A percentile compares a stretch with the other conserved stretches of the same genome.
Conservation (phyloP, 2,329 filamentous ascomycete species). For the Rhynchosporium secalis region DNA sequence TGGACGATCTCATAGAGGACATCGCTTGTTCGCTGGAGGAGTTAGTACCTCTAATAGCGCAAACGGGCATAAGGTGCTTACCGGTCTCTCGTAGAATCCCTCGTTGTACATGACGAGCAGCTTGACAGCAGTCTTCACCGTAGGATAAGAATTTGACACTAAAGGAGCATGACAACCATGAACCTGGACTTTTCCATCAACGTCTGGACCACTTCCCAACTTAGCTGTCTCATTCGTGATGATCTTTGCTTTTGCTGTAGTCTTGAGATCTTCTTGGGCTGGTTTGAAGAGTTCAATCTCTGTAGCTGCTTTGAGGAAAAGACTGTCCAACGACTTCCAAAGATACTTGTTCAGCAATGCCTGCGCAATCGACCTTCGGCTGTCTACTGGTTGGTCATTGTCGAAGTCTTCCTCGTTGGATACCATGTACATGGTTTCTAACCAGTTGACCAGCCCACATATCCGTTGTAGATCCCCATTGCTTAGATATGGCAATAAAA, state of each 20-base stretch:
- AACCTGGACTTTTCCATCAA: slow-evolving; percentile 34
- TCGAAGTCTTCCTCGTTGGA: slow-evolving; percentile 33
- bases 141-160: slow-evolving; percentile 58
- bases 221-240: slow-evolving; percentile 47
- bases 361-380: slow-evolving; percentile 32
- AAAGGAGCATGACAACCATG: slow-evolving; percentile 58
- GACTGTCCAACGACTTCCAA: slow-evolving; percentile 36
- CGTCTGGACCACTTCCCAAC: neutral
- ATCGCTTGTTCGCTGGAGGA: slow-evolving; percentile 44
- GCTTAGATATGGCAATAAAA: slow-evolving; percentile 34
- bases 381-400: slow-evolving; percentile 28
- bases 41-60: neutral
- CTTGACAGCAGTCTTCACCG: slow-evolving; percentile 58
- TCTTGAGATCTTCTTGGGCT: slow-evolving; percentile 33
- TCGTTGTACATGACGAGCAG: slow-evolving; percentile 61
- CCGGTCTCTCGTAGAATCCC: slow-evolving; percentile 37
- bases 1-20: slow-evolving; percentile 81
- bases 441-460: slow-evolving; percentile 36
- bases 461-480: slow-evolving; percentile 35
- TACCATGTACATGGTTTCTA: slow-evolving; percentile 37
- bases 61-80: slow-evolving; percentile 23
- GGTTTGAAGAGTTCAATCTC: slow-evolving; percentile 39
- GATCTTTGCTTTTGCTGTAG: slow-evolving; percentile 33
- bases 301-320: slow-evolving; percentile 37
- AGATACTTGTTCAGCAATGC: slow-evolving; percentile 36